phyloP scores from a whole-genome alignment of 176 grass and related monocot species.

The Oryza glumipatula region DNA sequence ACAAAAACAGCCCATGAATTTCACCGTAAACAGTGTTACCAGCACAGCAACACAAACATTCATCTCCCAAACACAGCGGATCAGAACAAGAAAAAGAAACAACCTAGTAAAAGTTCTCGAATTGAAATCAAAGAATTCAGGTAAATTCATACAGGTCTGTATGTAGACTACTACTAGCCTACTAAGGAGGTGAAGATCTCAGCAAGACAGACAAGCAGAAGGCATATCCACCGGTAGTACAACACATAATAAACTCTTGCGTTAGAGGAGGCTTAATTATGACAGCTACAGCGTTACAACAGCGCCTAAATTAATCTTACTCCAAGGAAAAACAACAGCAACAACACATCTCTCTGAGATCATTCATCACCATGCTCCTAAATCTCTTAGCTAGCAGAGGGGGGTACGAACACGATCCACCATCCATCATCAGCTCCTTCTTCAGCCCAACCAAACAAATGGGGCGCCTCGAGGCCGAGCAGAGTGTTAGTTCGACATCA shows the following conservation, averaged over 20 bases:
- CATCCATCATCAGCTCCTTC: constrained; percentile 31
- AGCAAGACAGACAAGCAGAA: neutral
- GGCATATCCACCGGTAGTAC: neutral
- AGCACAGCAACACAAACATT: neutral
- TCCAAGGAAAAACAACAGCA: constrained; percentile 26
- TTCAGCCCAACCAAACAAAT: constrained; percentile 36
- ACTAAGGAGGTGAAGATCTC: constrained; percentile 45
- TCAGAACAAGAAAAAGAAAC: neutral
- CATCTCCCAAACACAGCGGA: neutral
- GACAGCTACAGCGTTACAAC: constrained; percentile 42
- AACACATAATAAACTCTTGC: constrained; percentile 22
- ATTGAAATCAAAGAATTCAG: constrained; percentile 50
- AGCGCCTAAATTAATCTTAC: constrained; percentile 56
- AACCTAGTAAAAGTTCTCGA: constrained; percentile 3
- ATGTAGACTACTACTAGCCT: constrained; percentile 36
- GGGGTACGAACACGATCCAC: neutral
- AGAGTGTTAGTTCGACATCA: constrained; percentile 70
- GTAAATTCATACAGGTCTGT: constrained; percentile 39
- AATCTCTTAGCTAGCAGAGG: constrained; percentile 34
- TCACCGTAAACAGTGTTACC: too few relatives aligned
- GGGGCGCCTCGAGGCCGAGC: constrained; percentile 31
- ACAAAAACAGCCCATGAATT: too few relatives aligned
- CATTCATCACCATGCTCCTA: constrained; percentile 32
- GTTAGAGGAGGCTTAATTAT: constrained; percentile 40
- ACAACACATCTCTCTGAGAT: constrained; percentile 30